These are phyloP conservation scores for Polygonum aviculare DNA, from an alignment of 148 eudicot genomes.

Conservation along the genomic window DNA sequence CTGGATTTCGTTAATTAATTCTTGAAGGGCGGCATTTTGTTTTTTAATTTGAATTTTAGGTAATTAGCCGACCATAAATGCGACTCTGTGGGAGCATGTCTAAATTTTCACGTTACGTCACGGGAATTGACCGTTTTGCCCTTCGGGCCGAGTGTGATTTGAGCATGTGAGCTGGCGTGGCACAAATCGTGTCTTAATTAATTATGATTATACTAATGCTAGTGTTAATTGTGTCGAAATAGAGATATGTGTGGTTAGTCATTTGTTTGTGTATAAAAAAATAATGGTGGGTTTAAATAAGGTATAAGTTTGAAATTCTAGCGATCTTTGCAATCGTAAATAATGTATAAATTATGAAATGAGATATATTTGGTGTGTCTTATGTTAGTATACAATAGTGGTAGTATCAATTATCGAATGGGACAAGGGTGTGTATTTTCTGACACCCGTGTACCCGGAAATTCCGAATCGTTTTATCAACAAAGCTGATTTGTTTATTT, in stretches of 20 bases:
- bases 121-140: neutral
- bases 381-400: neutral
- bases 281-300: too few species aligned
- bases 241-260: neutral
- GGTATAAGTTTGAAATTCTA: too few species aligned
- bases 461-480: constrained; percentile 1
- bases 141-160: neutral
- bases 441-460: neutral
- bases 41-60: constrained; percentile 1
- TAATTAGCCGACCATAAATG: constrained; percentile 10
- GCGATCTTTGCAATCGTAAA: neutral
- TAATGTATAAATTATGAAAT: neutral
- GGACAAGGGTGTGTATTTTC: neutral
- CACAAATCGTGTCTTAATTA: neutral
- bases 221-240: neutral
- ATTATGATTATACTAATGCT: neutral
- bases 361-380: neutral
- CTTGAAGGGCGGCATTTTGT: neutral
- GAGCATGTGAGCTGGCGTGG: constrained; percentile 4
- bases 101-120: constrained; percentile 8
- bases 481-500: neutral
- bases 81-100: constrained; percentile 5
- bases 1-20: neutral
- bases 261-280: neutral
- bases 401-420: neutral